These are phyloP conservation scores for Nitzschia putrida DNA, from an alignment of 108 stramenopile species.

Conservation along the genomic window DNA sequence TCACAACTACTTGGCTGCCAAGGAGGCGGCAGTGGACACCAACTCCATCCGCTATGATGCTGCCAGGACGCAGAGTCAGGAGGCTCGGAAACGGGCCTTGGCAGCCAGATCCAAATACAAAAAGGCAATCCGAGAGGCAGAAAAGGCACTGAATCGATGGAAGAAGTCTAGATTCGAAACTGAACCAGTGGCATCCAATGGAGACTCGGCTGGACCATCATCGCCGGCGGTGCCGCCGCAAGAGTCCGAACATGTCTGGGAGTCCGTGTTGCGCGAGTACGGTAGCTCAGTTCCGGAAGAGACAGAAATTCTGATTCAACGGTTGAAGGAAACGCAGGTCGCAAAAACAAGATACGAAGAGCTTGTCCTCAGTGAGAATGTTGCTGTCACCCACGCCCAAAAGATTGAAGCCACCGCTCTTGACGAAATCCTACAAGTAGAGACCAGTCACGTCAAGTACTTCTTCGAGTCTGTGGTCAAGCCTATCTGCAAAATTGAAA, in stretches of 20 bases:
- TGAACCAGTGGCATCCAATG: no score
- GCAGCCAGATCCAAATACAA: slow-evolving; percentile 8
- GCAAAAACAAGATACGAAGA: slow-evolving; percentile 40
- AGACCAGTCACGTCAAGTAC: slow-evolving; percentile 53
- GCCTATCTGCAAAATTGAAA: slow-evolving; percentile 10
- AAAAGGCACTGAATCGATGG: slow-evolving; percentile 24
- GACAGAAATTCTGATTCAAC: slow-evolving; percentile 19
- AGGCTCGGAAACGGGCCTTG: slow-evolving; percentile 13
- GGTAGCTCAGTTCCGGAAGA: slow-evolving; percentile 14
- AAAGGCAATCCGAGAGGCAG: slow-evolving; percentile 13
- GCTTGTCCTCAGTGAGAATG: slow-evolving; percentile 53
- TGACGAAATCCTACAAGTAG: slow-evolving; percentile 51
- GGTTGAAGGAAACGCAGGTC: slow-evolving; percentile 38
- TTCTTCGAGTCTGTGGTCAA: slow-evolving; percentile 38
- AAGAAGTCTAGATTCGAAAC: slow-evolving; percentile 4
- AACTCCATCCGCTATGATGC: slow-evolving; percentile 12
- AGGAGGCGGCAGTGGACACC: slow-evolving; percentile 2
- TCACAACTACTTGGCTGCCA: slow-evolving; percentile 4
- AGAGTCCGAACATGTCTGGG: slow-evolving; percentile 20
- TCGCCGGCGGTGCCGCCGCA: neutral
- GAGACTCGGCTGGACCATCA: neutral
- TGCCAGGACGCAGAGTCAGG: slow-evolving; percentile 9
- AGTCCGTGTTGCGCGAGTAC: slow-evolving; percentile 15
- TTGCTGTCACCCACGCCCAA: slow-evolving; percentile 39
- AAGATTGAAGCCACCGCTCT: slow-evolving; percentile 54